These are phyloP conservation scores for Macrophomina pseudophaseolina DNA, from an alignment of 2,329 filamentous ascomycete genomes.

Conservation along the genomic window DNA sequence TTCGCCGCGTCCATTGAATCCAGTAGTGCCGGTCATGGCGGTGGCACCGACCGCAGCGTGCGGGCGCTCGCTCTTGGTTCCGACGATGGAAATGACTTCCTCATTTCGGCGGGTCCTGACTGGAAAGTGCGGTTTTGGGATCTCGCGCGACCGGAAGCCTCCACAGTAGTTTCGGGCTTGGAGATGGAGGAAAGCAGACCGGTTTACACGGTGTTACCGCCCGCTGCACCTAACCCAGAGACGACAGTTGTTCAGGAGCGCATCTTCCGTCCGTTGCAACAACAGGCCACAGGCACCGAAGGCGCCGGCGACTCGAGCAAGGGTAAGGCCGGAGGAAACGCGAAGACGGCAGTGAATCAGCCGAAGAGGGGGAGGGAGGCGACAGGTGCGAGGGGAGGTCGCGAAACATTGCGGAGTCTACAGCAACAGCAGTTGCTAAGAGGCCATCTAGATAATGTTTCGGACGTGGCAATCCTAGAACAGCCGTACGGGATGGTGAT, in stretches of 20 bases:
- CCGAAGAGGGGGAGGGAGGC: slow-evolving; percentile 16
- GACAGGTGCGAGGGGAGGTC: slow-evolving; percentile 1
- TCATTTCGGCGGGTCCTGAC: slow-evolving; percentile 87
- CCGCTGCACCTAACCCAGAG: slow-evolving; percentile 24
- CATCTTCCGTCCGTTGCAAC: slow-evolving; percentile 16
- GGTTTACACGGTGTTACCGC: slow-evolving; percentile 16
- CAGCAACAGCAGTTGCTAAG: slow-evolving; percentile 86
- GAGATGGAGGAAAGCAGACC: slow-evolving; percentile 43
- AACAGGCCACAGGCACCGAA: background rate
- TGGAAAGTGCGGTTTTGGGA: slow-evolving; percentile 96
- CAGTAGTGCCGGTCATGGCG: slow-evolving; percentile 33
- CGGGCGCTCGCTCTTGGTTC: slow-evolving; percentile 75
- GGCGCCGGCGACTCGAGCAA: background rate
- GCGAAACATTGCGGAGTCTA: slow-evolving; percentile 55
- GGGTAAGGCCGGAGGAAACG: slow-evolving; percentile 11
- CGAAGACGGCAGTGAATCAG: background rate
- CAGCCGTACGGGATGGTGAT: slow-evolving; percentile 91
- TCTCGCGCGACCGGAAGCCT: slow-evolving; percentile 75
- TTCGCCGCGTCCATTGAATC: slow-evolving; percentile 72
- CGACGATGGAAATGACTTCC: slow-evolving; percentile 76
- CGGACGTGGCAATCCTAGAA: slow-evolving; percentile 88
- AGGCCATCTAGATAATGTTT: slow-evolving; percentile 84
- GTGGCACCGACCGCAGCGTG: slow-evolving; percentile 68
- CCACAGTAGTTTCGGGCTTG: slow-evolving; percentile 79
- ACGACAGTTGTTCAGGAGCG: slow-evolving; percentile 22